Base-by-base conservation (phyloP, 2,329 filamentous ascomycete genomes). In the Hypoxylon sp. region DNA sequence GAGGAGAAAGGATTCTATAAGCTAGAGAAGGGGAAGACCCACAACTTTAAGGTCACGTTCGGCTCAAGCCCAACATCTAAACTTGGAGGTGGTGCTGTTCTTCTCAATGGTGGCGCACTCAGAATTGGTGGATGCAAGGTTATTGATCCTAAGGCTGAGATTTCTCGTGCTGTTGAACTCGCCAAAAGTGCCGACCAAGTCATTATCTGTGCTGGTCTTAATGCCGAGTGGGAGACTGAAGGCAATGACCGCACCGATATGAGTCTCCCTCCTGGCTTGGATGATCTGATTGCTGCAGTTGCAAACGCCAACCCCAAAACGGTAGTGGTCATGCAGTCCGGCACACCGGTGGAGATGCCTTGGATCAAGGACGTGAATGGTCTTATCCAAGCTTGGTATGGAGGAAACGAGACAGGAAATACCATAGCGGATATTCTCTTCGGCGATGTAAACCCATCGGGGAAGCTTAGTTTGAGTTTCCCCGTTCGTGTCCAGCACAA, bases 321-420 rank as follows among this genome's bases (percentile, higher is more conserved):
- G 1, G 87, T 89, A 0, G 87, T 96, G 1, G 90, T 94, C 1
- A 89, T 93, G 75, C 92, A 94, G 73, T 93, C 91, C 0, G 93
- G 92, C 36, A 93, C 91, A 0, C 92, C 92, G 0, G 86, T 92
- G 23, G 84, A 86, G 60, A 90, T 93, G 89, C 90, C 91, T 0
- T 93, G 90, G 90, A 82, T 87, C 1, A 76, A 82, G 14, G 79
- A 84, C 32, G 86, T 87, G 1, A 77, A 80, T 6, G 87, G 89
- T 1, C 81, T 94, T 1, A 76, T 94, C 1, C 91, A 95, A 74
- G 92, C 92, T 6, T 96, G 92, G 92, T 96, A 94, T 74, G 91
- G 92, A 66, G 93, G 93, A n/a, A 93, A 96, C 74, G 93, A 96
- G 81, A 91, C 90, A 4, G 93, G 93, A 5, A 93, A 94, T 75